Conservation (phyloP, 768 basidiomycete species). For the Mycena rebaudengoi region DNA sequence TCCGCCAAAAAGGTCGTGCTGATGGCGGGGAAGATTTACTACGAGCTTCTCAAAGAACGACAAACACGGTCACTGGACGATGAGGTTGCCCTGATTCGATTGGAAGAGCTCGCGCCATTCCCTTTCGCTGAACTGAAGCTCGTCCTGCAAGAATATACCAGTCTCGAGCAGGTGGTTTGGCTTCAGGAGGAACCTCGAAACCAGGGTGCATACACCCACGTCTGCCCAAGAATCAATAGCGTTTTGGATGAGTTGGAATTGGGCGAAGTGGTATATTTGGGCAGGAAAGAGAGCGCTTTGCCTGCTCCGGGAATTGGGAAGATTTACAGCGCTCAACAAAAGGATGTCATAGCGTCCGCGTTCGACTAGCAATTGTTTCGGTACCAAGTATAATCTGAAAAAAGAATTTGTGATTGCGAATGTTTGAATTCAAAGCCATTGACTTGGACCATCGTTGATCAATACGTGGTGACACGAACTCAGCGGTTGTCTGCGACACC, state of each 20-base stretch:
- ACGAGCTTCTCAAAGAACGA: constrained; percentile 82
- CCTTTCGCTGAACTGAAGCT: constrained; percentile 67
- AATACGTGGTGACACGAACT: constrained; percentile 22
- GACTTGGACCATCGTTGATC: not conserved
- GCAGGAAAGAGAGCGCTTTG: constrained; percentile 75
- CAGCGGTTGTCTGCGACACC: constrained; percentile 50
- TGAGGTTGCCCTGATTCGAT: constrained; percentile 72
- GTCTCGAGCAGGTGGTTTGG: constrained; percentile 61
- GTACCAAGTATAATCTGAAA: not conserved
- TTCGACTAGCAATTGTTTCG: constrained; percentile 55
- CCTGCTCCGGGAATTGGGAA: constrained; percentile 82
- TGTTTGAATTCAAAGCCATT: not conserved
- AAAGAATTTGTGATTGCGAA: not conserved
- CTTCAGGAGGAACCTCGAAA: constrained; percentile 91
- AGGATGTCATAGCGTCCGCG: constrained; percentile 62
- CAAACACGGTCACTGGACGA: constrained; percentile 55
- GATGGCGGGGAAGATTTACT: constrained; percentile 87
- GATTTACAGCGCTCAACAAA: constrained; percentile 73
- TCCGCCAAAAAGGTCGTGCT: constrained; percentile 73
- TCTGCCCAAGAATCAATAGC: constrained; percentile 59
- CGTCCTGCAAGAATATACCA: constrained; percentile 55
- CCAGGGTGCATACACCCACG: constrained; percentile 83
- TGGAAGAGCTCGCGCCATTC: constrained; percentile 91
- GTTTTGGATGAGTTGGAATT: constrained; percentile 55
- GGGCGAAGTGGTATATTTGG: constrained; percentile 59